Base-by-base conservation (phyloP, 2,329 filamentous ascomycete species). In the Venturia pyrina region DNA sequence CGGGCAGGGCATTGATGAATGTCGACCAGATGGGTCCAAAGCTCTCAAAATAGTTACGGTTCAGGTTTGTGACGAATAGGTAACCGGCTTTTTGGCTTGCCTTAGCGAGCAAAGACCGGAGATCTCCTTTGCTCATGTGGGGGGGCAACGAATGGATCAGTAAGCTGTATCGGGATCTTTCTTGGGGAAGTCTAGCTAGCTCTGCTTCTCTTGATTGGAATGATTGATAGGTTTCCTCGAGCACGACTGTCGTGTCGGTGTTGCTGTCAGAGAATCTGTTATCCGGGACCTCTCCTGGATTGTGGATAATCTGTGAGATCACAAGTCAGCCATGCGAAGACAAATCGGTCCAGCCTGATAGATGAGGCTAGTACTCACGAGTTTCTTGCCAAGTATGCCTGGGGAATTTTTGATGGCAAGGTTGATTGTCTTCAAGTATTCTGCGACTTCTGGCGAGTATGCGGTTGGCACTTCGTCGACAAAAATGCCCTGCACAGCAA, bases 401-500 rank as follows among this genome's bases (percentile, higher is more conserved):
- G 62, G 48, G 7, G 62, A 41, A 19, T 24, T 17, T 37, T 64
- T 64, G 62, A 64, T 46, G 5, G 62, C 62, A 24, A 15, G 24
- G 44, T 64, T 64, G n/a, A 64, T 28, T 3, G 24, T 64, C 24
- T 64, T 50, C n/a, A 64, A 3, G 15, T 50, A 64, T 28, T 64
- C 44, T 34, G 41, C 62, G 44, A 34, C 43, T n/a, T 53, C 44
- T 34, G 40, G 43, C 5, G 41, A 40, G 19, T 48, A 64, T 24
- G 28, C n/a, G 24, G 24, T 53, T 8, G 62, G 62, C 13, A 46
- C 43, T 64, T 64, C 62, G 46, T 64, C 62, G 43, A 64, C 40
- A 24, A 64, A 64, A 28, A 64, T 50, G 43, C 62, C 62, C 24
- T 50, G 21, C 62, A 64, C 37, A 24, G 43, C 62, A 24, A 64